Percentiles rank a stretch among this genome's conserved stretches.
Evolutionary conservation across 768 basidiomycete species (phyloP).

Genomic region (Leucosporidium scottii): DNA sequence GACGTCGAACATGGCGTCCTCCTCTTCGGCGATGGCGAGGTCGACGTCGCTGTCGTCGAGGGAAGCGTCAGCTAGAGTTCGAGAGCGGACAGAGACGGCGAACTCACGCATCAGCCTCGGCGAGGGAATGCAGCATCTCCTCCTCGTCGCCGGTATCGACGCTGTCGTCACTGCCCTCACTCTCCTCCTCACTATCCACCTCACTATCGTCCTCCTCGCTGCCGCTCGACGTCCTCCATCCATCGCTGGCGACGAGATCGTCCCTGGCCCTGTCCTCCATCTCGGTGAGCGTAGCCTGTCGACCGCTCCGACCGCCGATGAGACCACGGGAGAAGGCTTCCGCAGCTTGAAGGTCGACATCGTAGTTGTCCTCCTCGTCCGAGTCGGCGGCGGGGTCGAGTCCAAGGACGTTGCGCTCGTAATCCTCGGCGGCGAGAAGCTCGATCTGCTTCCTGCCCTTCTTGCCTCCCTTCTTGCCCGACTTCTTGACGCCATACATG

Average conservation of each 20-base stretch:
- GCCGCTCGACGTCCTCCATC: constrained; percentile 8
- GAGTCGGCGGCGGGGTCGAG: constrained; percentile 11
- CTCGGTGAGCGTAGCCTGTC: background rate
- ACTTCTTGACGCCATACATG: background rate
- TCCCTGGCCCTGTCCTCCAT: constrained; percentile 9
- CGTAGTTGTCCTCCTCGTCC: constrained; percentile 8
- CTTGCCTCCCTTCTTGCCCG: background rate
- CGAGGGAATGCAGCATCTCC: constrained; percentile 26
- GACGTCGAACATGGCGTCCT: background rate
- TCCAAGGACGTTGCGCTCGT: constrained; percentile 7
- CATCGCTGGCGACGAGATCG: constrained; percentile 2
- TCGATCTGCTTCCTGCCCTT: background rate
- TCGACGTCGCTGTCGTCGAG: constrained; percentile 10
- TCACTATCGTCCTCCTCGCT: constrained; percentile 12
- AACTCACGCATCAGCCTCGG: constrained; percentile 19
- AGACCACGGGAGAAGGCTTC: background rate
- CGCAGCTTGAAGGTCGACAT: background rate
- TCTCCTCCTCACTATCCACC: constrained; percentile 16
- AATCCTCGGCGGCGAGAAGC: constrained; percentile 12
- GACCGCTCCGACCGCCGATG: background rate
- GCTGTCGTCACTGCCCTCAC: constrained; percentile 18
- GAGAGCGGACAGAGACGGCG: background rate
- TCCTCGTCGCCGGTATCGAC: constrained; percentile 21
- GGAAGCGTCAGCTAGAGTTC: background rate
- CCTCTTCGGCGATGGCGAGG: constrained; percentile 8